These are phyloP conservation scores for Ambrosiella cleistominuta DNA, from an alignment of 2,329 filamentous ascomycete genomes.

Conservation along the genomic window DNA sequence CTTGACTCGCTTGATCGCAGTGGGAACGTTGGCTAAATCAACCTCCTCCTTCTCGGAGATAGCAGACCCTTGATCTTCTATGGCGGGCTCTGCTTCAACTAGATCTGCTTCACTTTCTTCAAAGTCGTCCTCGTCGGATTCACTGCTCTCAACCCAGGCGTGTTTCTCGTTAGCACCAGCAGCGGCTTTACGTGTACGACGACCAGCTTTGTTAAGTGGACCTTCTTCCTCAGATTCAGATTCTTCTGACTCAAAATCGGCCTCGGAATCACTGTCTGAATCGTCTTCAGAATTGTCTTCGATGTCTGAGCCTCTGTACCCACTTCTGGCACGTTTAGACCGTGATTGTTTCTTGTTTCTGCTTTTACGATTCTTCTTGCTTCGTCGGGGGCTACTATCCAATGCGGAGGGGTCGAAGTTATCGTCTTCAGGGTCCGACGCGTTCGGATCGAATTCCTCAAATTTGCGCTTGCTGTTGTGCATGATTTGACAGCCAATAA, in stretches of 20 bases:
- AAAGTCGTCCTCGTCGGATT: conserved; percentile 17
- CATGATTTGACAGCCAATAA: conserved; percentile 13
- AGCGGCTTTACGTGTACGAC: conserved; percentile 30
- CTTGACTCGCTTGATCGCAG: neutral
- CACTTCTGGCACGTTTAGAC: conserved; percentile 22
- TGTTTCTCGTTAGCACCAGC: conserved; percentile 15
- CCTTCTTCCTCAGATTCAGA: conserved; percentile 24
- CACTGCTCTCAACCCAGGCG: conserved; percentile 11
- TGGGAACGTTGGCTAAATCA: neutral
- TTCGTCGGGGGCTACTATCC: conserved; percentile 26
- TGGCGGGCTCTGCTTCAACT: conserved; percentile 19
- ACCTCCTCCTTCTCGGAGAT: neutral
- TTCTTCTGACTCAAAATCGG: conserved; percentile 30
- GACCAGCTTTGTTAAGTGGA: conserved; percentile 30
- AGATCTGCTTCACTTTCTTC: conserved; percentile 32
- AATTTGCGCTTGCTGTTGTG: conserved; percentile 39
- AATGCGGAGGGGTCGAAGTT: conserved; percentile 39
- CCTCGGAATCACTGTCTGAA: conserved; percentile 31
- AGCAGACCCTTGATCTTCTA: conserved; percentile 16
- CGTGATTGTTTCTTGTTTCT: conserved; percentile 21
- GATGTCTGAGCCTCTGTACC: conserved; percentile 44
- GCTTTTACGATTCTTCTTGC: conserved; percentile 21
- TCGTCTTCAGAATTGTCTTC: conserved; percentile 40
- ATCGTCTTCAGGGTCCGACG: conserved; percentile 48
- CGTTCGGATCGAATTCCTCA: conserved; percentile 46